Evolutionary conservation across 805 yeast species (phyloP), one percentile per base, ranked within the genome.

Genomic region (Starmerella asiatica): DNA sequence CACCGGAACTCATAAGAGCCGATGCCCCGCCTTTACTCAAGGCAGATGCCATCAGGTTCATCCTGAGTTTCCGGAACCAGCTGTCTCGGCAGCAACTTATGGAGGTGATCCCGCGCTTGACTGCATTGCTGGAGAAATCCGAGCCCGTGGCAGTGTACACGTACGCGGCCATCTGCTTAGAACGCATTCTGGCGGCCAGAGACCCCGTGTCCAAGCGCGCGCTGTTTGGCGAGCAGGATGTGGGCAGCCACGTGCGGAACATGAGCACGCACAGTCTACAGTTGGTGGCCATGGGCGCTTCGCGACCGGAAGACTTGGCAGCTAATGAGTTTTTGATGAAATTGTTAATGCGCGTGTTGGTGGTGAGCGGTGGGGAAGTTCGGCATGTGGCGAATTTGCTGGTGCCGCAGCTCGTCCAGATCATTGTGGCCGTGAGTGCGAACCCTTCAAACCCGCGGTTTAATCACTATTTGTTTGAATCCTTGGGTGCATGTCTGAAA

Each of bases 361-460:
- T 85, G 15, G 70, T 84, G 7, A 83, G 80, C 50, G 82, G 80
- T 46, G 61, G 75, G 1, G 51, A 59, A 7, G 52, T 54, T 17
- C 36, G 40, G 11, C 56, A 59, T 3, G 58, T 56, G 37, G 58
- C 60, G 3, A 52, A 46, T 3, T 37, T 45, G 16, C 55, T 82
- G n/a, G 63, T 83, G 28, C 67, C 70, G 26, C 86, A 86, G 55
- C 63, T 88, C 32, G 60, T 86, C 33, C 64, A 69, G 37, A 80
- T 91, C 35, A 67, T 86, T 36, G 68, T 67, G 14, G 71, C 75
- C 14, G 84, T 86, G 40, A 66, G 85, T 19, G 76, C 75, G 51
- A 91, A 91, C 54, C 99, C 99, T 5, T 82, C 97, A 4, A 91
- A 91, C 60, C 98, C 99, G 32, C 74, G 78, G 51, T 91, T 91